A percentile compares a stretch with the other conserved stretches of the same genome.
Evolutionary conservation across 441 rosid species (phyloP).

Genomic region (Biscutella laevigata): DNA sequence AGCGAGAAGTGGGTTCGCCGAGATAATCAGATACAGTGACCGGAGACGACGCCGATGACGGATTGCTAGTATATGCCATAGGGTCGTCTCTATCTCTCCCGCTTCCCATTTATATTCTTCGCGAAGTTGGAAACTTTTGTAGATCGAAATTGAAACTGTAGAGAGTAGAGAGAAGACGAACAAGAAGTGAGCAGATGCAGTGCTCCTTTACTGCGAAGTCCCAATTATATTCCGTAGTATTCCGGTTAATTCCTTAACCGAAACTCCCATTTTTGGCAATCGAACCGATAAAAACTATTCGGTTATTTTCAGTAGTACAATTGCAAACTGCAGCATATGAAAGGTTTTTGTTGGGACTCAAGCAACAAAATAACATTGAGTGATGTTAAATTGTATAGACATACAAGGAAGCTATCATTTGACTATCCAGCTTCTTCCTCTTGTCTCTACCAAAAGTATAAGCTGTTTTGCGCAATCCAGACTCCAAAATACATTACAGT

Average conservation of each 20-base stretch:
- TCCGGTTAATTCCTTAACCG: slow-evolving; percentile 15
- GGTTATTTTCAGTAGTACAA: no score
- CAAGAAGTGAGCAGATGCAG: not conserved
- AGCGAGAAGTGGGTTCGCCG: slow-evolving; percentile 48
- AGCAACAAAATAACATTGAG: no score
- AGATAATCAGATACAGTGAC: slow-evolving; percentile 52
- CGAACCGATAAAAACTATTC: no score
- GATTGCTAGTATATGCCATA: slow-evolving; percentile 42
- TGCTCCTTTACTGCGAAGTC: not conserved
- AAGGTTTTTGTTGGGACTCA: not conserved
- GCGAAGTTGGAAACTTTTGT: slow-evolving; percentile 6
- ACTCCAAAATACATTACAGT: slow-evolving; percentile 18
- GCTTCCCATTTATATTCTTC: slow-evolving; percentile 40
- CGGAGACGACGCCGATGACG: slow-evolving; percentile 61
- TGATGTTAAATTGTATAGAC: slow-evolving; percentile 19
- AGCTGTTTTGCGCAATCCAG: slow-evolving; percentile 8
- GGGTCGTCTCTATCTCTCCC: slow-evolving; percentile 59
- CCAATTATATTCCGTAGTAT: not conserved
- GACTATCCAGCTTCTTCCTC: slow-evolving; percentile 18
- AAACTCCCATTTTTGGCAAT: not conserved
- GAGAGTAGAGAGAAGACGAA: not conserved
- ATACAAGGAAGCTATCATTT: slow-evolving; percentile 22
- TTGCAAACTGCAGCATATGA: not conserved
- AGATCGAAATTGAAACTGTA: slow-evolving; percentile 16
- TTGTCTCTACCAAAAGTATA: slow-evolving; percentile 20